These are phyloP conservation scores for Somion occarium DNA, from an alignment of 1,284 basidiomycete species.

Conservation along the genomic window DNA sequence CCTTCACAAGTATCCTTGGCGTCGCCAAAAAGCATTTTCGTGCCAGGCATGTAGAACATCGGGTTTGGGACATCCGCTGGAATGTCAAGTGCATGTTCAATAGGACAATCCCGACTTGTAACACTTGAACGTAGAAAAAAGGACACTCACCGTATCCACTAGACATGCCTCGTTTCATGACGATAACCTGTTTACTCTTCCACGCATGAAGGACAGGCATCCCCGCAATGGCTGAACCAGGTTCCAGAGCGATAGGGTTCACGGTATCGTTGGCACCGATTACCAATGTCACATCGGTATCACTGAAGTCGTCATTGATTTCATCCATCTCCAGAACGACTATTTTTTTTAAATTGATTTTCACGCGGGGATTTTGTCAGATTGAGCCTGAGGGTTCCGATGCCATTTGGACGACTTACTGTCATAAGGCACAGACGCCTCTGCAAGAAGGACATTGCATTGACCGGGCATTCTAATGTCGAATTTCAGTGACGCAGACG, in stretches of 20 bases:
- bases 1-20: conserved; percentile 85
- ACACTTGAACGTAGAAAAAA: conserved; percentile 3
- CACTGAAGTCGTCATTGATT: conserved; percentile 84
- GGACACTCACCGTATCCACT: conserved; percentile 66
- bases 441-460: conserved; percentile 82
- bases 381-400: too few relatives aligned
- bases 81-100: conserved; percentile 1
- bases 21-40: conserved; percentile 87
- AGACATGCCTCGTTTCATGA: conserved; percentile 86
- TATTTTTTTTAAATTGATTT: too few relatives aligned
- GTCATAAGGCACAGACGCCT: conserved; percentile 85
- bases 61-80: conserved; percentile 84
- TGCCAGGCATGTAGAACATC: conserved; percentile 85
- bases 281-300: conserved; percentile 80
- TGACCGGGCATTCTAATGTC: conserved; percentile 71
- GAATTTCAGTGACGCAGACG: neutral
- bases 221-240: conserved; percentile 79
- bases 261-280: conserved; percentile 90
- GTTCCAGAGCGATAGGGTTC: conserved; percentile 84
- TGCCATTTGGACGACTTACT: conserved; percentile 59
- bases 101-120: neutral
- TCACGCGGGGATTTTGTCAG: too few relatives aligned
- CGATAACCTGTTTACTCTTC: conserved; percentile 87
- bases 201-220: conserved; percentile 88
- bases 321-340: conserved; percentile 90